Percentiles rank a stretch among this genome's conserved stretches.
Conservation (phyloP, 768 basidiomycete genomes). For the Lentinula lateritia region DNA sequence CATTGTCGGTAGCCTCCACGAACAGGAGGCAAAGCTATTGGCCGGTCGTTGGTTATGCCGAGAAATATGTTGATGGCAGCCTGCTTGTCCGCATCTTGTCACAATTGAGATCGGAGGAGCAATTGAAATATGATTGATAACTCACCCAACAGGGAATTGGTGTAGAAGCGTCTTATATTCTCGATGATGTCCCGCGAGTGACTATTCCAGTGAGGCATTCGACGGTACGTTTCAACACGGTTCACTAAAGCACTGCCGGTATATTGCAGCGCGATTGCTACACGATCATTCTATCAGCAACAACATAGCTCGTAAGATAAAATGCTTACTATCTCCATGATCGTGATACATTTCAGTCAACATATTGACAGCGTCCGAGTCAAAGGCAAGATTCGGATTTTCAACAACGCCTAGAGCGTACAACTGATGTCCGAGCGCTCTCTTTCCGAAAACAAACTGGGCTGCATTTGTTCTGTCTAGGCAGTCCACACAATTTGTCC, state of each 20-base stretch:
- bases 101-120: neutral
- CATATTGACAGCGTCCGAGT: constrained; percentile 94
- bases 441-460: constrained; percentile 95
- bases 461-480: constrained; percentile 95
- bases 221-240: constrained; percentile 90
- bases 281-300: neutral
- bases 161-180: constrained; percentile 90
- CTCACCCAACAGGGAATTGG: constrained; percentile 84
- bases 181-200: constrained; percentile 96
- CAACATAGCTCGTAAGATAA: neutral
- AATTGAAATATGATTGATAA: neutral
- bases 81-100: constrained; percentile 91
- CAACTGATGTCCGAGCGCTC: constrained; percentile 90
- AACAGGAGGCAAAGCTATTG: constrained; percentile 40
- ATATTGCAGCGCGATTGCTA: constrained; percentile 93
- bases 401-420: constrained; percentile 90
- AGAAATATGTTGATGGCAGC: constrained; percentile 97
- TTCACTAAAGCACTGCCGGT: constrained; percentile 96
- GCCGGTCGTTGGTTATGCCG: constrained; percentile 60
- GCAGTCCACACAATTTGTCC: constrained; percentile 97
- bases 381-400: constrained; percentile 76
- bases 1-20: constrained; percentile 80
- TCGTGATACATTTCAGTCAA: constrained; percentile 99
- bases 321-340: constrained; percentile 81
- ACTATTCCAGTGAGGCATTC: constrained; percentile 96